Evolutionary conservation across 768 basidiomycete genomes (phyloP), one percentile per base, ranked within the genome.

Genomic region (Suillus clintonianus): DNA sequence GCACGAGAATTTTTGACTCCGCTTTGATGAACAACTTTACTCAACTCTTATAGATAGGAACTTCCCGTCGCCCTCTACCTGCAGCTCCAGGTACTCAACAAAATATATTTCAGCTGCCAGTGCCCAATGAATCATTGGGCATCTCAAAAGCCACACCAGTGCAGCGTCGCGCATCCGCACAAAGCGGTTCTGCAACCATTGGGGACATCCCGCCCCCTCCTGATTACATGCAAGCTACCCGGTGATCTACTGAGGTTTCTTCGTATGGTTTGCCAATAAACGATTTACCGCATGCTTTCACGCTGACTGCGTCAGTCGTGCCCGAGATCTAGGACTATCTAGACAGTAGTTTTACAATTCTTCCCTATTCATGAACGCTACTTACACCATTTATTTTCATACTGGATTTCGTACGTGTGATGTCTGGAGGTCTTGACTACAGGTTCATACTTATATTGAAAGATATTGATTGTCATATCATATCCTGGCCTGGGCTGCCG

Each of bases 201-300:
- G 66, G 66, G 36, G 71, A 71, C n/a, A 61, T 59, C 30, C 69
- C 74, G 6, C 37, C 39, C 56, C 71, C 72, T 32, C 72, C 74
- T 0, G 64, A 71, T 53, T 74, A 74, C 39, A 62, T 14, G 22
- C 71, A 75, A 55, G 71, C 64, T 5, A 63, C 36, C 8, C 36
- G 15, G 41, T 42, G 42, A 15, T 48, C 14, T 9, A 63, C 62
- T 11, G 34, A 27, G 8, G 51, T n/a, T 37, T 9, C 10, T 39
- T 45, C 3, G 4, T 6, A 7, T 6, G 13, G 6, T 27, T 57
- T 41, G 3, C 39, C 22, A 11, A 7, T 41, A 11, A 5, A 27
- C 41, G 15, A 8, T 14, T 48, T 19, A 30, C 22, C 15, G 14
- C 15, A 24, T 41, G 3, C 11, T 57, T 13, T 32, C 19, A 34